phyloP scores from a whole-genome alignment of 192 early-diverging fungal genomes.

The Pecoramyces ruminantium region DNA sequence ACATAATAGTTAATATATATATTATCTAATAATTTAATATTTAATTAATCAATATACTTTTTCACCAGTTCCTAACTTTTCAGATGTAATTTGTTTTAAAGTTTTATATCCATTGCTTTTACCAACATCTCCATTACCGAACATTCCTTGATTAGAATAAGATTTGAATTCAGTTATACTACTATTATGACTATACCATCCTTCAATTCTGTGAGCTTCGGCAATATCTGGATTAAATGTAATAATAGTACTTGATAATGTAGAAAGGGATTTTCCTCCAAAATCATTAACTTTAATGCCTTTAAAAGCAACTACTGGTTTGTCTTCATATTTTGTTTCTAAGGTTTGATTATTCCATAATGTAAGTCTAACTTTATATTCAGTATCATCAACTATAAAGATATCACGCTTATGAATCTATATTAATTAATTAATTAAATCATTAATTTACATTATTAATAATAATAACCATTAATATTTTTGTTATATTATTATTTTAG shows the following conservation, averaged over 20 bases:
- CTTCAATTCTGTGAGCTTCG: conserved; percentile 48
- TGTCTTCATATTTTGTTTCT: conserved; percentile 23
- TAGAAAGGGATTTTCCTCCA: conserved; percentile 44
- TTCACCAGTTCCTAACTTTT: conserved; percentile 47
- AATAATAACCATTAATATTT: too few species aligned
- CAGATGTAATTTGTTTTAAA: conserved; percentile 44
- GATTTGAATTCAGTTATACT: conserved; percentile 13
- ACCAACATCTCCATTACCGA: conserved; percentile 6
- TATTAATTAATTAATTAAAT: too few species aligned
- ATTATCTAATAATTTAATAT: too few species aligned
- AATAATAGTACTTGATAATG: conserved; percentile 22
- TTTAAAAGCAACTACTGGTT: conserved; percentile 65
- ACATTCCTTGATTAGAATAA: conserved; percentile 16
- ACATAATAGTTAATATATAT: too few species aligned
- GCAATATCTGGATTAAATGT: conserved; percentile 55
- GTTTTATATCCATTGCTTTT: conserved; percentile 33
- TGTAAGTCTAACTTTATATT: conserved; percentile 53
- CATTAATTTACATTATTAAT: too few species aligned
- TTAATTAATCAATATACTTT: conserved; percentile 14
- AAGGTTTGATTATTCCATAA: conserved; percentile 75
- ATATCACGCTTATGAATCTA: conserved; percentile 71
- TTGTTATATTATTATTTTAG: too few species aligned
- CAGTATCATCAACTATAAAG: conserved; percentile 55
- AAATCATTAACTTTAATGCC: conserved; percentile 76
- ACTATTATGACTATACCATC: conserved; percentile 43